Evolutionary conservation across 495 filamentous ascomycete species (phyloP).

Genomic region (Clavariopsis aquatica): DNA sequence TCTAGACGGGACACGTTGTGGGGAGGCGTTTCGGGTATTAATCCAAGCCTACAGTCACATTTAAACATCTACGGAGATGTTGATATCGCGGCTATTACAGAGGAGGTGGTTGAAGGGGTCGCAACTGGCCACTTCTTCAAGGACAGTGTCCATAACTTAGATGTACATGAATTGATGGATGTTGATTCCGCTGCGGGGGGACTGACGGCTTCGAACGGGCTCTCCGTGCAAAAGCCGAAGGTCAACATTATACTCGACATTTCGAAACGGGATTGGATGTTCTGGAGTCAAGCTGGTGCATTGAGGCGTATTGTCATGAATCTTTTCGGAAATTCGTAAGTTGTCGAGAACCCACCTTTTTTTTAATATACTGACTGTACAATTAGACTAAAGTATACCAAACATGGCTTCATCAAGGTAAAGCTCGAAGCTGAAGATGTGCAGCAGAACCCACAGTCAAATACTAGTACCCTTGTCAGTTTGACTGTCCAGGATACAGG

Average conservation of each 20-base stretch:
- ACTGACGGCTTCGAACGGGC: not conserved
- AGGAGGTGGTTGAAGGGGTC: slow-evolving; percentile 7
- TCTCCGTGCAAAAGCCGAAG: not conserved
- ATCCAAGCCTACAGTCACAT: slow-evolving; percentile 3
- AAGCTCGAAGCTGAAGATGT: not conserved
- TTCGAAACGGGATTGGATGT: slow-evolving; percentile 9
- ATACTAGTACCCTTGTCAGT: not conserved
- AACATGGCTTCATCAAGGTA: slow-evolving; percentile 13
- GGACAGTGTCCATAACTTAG: not conserved
- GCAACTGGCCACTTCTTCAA: not conserved
- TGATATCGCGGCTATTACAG: not conserved
- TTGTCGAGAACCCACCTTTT: not conserved
- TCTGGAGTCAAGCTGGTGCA: slow-evolving; percentile 14
- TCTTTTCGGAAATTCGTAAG: slow-evolving; percentile 27
- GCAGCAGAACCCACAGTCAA: not conserved
- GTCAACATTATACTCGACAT: not conserved
- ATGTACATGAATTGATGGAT: slow-evolving; percentile 2
- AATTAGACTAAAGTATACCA: slow-evolving; percentile 21
- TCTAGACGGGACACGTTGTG: not conserved
- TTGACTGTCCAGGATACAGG: slow-evolving; percentile 18
- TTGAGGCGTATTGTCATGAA: slow-evolving; percentile 23
- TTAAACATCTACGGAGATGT: slow-evolving; percentile 14
- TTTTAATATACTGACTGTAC: not conserved
- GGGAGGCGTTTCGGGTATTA: not conserved
- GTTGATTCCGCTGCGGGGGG: not conserved